phyloP scores from a whole-genome alignment of 2,329 filamentous ascomycete genomes.

The Aschersonia sp. region DNA sequence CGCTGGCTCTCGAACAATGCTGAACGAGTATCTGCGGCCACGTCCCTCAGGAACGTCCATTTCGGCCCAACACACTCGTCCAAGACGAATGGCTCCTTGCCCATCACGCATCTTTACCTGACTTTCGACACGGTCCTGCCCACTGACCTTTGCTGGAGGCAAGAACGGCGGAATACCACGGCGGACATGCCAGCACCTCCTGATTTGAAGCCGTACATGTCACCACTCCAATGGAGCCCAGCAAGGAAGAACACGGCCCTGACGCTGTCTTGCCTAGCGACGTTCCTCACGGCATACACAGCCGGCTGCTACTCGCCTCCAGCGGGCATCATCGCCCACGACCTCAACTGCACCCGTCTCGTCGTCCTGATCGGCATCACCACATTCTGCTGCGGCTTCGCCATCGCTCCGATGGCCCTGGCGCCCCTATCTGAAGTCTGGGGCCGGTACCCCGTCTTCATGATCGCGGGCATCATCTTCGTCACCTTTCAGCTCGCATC shows the following conservation, averaged over 20 bases:
- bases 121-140: conserved; percentile 25
- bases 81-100: background rate
- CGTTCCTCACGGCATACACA: conserved; percentile 63
- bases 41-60: too few species aligned
- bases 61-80: too few species aligned
- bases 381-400: conserved; percentile 70
- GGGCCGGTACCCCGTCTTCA: conserved; percentile 71
- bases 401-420: conserved; percentile 70
- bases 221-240: conserved; percentile 61
- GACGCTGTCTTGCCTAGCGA: conserved; percentile 61
- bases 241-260: conserved; percentile 58
- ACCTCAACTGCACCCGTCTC: conserved; percentile 52
- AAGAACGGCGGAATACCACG: conserved; percentile 3
- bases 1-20: too few species aligned
- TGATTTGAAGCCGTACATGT: conserved; percentile 49
- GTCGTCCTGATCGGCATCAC: conserved; percentile 65
- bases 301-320: conserved; percentile 70
- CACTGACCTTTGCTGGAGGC: conserved; percentile 7
- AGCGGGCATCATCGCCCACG: conserved; percentile 44
- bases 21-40: too few species aligned
- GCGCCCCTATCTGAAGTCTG: conserved; percentile 84
- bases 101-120: conserved; percentile 25
- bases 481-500: conserved; percentile 58
- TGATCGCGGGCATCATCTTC: conserved; percentile 58
- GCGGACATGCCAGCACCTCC: conserved; percentile 38